Percentiles rank a stretch among this genome's conserved stretches.
phyloP scores from a whole-genome alignment of 768 basidiomycete species.

The Panellus pusillus region DNA sequence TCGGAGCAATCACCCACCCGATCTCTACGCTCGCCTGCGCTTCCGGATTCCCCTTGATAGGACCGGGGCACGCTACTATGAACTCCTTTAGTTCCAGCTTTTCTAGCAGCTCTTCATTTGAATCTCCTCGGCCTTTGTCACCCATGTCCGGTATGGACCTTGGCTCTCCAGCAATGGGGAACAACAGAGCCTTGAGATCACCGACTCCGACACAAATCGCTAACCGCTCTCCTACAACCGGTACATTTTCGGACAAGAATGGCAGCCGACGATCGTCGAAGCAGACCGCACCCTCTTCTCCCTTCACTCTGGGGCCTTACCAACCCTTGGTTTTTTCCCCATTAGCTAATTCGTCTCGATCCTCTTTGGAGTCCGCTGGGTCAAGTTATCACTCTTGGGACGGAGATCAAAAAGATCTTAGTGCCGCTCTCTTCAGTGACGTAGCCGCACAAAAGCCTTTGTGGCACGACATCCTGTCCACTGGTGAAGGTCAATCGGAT shows the following conservation, averaged over 20 bases:
- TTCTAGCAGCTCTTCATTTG: constrained; percentile 25
- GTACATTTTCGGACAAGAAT: constrained; percentile 46
- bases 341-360: constrained; percentile 71
- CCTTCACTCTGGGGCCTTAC: constrained; percentile 51
- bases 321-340: constrained; percentile 69
- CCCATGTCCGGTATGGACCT: constrained; percentile 52
- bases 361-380: constrained; percentile 76
- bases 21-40: constrained; percentile 53
- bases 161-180: constrained; percentile 43
- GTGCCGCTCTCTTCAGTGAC: constrained; percentile 54
- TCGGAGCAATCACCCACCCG: constrained; percentile 40
- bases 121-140: constrained; percentile 44
- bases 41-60: constrained; percentile 59
- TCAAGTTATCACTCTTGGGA: constrained; percentile 88
- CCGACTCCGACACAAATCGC: constrained; percentile 65
- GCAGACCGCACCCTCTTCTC: constrained; percentile 51
- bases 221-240: constrained; percentile 54
- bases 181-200: constrained; percentile 50
- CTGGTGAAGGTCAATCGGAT: constrained; percentile 48
- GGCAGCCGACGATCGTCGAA: constrained; percentile 54
- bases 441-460: constrained; percentile 47
- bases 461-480: constrained; percentile 63
- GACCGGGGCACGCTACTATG: constrained; percentile 34
- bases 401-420: constrained; percentile 54
- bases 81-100: constrained; percentile 32